These are phyloP conservation scores for Ramaria sp. DNA, from an alignment of 768 basidiomycete species.

Conservation along the genomic window DNA sequence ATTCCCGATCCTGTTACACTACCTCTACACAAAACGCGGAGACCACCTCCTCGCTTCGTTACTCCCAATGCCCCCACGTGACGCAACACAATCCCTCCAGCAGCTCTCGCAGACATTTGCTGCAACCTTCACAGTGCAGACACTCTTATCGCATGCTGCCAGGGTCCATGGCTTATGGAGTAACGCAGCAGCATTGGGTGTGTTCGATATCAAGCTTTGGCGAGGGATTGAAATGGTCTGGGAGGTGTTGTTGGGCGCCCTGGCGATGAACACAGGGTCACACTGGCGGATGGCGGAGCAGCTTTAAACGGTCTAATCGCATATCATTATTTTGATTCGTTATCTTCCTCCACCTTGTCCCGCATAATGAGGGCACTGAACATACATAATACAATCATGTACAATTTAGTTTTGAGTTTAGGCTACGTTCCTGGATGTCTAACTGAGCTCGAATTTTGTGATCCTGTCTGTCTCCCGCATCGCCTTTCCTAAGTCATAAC, in stretches of 20 bases:
- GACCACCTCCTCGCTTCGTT: conserved; percentile 13
- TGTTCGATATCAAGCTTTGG: conserved; percentile 9
- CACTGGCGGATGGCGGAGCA: neutral
- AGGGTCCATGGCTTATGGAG: conserved; percentile 10
- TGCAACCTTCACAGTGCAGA: conserved; percentile 4
- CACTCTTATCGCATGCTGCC: conserved; percentile 5
- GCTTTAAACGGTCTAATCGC: too few species aligned
- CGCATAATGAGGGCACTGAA: too few species aligned
- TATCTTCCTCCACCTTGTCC: too few species aligned
- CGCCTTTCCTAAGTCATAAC: too few species aligned
- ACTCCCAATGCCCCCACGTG: conserved; percentile 16
- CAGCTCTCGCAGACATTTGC: neutral
- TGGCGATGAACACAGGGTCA: neutral
- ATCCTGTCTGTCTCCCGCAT: too few species aligned
- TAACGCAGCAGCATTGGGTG: conserved; percentile 9
- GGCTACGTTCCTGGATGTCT: too few species aligned
- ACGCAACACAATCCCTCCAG: conserved; percentile 16
- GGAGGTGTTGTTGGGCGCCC: conserved; percentile 6
- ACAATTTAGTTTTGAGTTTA: too few species aligned
- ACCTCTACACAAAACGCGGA: conserved; percentile 15
- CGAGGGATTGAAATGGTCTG: conserved; percentile 7
- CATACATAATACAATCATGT: too few species aligned
- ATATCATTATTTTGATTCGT: too few species aligned
- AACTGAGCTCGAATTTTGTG: too few species aligned
- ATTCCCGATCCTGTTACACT: conserved; percentile 15